Evolutionary conservation across 164 flowering plant genomes (phyloP).

Genomic region (Nymphaea colorata): DNA sequence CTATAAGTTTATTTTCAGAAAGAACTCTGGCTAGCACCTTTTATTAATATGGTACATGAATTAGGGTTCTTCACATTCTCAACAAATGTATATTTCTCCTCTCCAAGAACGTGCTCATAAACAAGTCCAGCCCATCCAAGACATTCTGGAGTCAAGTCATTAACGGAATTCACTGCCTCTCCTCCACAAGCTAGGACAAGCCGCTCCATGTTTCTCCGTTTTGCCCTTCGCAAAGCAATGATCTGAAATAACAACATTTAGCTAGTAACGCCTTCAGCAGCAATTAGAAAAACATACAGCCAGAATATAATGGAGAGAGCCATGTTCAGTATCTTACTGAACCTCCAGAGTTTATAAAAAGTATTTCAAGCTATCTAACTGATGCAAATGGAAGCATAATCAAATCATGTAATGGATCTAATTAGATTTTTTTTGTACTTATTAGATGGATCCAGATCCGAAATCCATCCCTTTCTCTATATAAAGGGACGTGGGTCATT

Average conservation of each 20-base stretch:
- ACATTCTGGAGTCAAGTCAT: constrained; percentile 74
- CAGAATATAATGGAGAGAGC: background rate
- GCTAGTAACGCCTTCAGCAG: no score
- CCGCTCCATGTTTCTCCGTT: constrained; percentile 95
- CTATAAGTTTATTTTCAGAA: no score
- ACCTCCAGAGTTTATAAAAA: background rate
- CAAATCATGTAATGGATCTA: no score
- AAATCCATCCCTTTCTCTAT: no score
- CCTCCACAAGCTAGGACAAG: constrained; percentile 97
- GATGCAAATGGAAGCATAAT: no score
- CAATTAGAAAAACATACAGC: no score
- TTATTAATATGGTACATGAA: constrained; percentile 89
- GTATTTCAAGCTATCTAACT: no score
- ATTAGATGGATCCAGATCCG: no score
- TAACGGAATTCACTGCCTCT: constrained; percentile 95
- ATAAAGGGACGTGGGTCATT: no score
- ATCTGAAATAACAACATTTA: constrained; percentile 31
- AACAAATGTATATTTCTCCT: constrained; percentile 93
- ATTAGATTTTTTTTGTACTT: no score
- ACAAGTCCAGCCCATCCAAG: constrained; percentile 99
- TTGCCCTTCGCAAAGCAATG: constrained; percentile 90
- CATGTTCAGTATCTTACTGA: background rate
- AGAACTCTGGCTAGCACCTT: constrained; percentile 37
- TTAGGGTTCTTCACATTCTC: constrained; percentile 88
- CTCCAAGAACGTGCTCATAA: constrained; percentile 94